phyloP scores from a whole-genome alignment of 768 basidiomycete genomes.

The Omphalotus guepiniiformis region DNA sequence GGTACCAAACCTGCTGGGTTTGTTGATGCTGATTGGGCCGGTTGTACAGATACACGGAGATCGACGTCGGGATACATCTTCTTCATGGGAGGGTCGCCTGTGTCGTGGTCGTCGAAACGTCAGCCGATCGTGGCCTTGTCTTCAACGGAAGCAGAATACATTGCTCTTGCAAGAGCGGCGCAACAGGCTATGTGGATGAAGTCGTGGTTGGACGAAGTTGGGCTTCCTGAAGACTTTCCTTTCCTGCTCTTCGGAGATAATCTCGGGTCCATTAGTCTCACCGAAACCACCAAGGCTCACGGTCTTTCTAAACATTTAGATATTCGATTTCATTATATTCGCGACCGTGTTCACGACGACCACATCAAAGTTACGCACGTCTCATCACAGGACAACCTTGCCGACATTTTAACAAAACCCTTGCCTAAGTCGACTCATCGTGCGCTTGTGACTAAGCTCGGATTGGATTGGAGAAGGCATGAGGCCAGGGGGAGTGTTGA shows the following conservation, averaged over 20 bases:
- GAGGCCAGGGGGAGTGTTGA: constrained; percentile 7
- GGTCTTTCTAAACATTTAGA: constrained; percentile 29
- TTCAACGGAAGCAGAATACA: not conserved
- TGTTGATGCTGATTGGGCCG: constrained; percentile 30
- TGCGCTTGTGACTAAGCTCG: not conserved
- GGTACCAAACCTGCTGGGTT: constrained; percentile 11
- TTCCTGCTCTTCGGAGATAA: constrained; percentile 20
- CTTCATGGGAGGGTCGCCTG: constrained; percentile 10
- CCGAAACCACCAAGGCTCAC: constrained; percentile 23
- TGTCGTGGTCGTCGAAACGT: constrained; percentile 16
- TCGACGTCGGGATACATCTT: constrained; percentile 21
- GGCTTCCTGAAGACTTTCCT: not conserved
- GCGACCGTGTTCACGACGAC: constrained; percentile 17
- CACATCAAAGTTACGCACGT: constrained; percentile 1
- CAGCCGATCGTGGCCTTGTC: not conserved
- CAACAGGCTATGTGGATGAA: not conserved
- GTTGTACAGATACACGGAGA: constrained; percentile 15
- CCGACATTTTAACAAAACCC: constrained; percentile 29
- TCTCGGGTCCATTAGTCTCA: constrained; percentile 17
- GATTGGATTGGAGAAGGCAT: not conserved
- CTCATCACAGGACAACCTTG: constrained; percentile 20
- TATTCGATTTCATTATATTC: constrained; percentile 28
- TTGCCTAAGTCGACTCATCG: not conserved
- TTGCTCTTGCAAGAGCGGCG: not conserved
- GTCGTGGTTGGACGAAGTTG: not conserved